A percentile compares a stretch with the other conserved stretches of the same genome.
Conservation (phyloP, 768 basidiomycete genomes). For the Kwoniella botswanensis region DNA sequence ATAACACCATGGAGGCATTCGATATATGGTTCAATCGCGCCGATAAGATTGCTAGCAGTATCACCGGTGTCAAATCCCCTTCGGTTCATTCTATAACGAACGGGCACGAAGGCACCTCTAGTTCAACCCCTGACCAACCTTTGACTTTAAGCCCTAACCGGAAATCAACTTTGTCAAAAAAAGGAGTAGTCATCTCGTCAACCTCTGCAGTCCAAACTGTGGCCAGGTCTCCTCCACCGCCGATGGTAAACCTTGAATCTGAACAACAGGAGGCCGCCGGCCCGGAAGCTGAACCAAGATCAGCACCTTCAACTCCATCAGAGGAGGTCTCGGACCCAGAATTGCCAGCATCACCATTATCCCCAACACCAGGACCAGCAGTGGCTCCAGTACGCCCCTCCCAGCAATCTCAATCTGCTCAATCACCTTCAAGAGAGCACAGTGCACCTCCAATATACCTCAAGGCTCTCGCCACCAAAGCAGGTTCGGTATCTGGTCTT, state of each 20-base stretch:
- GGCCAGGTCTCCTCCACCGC: too few relatives aligned
- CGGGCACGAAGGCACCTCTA: background rate
- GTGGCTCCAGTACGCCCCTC: background rate
- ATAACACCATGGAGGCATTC: slow-evolving; percentile 22
- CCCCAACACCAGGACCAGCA: background rate
- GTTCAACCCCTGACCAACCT: background rate
- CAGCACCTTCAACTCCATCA: background rate
- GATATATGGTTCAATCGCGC: slow-evolving; percentile 34
- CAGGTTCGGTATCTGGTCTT: slow-evolving; percentile 41
- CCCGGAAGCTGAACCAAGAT: too few relatives aligned
- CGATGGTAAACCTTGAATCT: too few relatives aligned
- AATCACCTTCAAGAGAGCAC: slow-evolving; percentile 16
- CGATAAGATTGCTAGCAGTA: slow-evolving; percentile 18
- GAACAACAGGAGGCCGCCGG: too few relatives aligned
- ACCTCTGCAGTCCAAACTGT: too few relatives aligned
- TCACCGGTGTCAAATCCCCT: slow-evolving; percentile 19
- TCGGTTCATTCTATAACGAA: background rate
- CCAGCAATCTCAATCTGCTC: slow-evolving; percentile 1
- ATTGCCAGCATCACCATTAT: background rate
- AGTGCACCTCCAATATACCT: slow-evolving; percentile 33
- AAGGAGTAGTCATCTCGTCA: too few relatives aligned
- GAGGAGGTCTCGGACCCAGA: background rate
- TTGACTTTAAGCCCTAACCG: background rate
- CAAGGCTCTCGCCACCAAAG: slow-evolving; percentile 26
- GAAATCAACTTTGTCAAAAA: too few relatives aligned